Conservation (phyloP, 495 filamentous ascomycete species). For the Trichoderma reesei region DNA sequence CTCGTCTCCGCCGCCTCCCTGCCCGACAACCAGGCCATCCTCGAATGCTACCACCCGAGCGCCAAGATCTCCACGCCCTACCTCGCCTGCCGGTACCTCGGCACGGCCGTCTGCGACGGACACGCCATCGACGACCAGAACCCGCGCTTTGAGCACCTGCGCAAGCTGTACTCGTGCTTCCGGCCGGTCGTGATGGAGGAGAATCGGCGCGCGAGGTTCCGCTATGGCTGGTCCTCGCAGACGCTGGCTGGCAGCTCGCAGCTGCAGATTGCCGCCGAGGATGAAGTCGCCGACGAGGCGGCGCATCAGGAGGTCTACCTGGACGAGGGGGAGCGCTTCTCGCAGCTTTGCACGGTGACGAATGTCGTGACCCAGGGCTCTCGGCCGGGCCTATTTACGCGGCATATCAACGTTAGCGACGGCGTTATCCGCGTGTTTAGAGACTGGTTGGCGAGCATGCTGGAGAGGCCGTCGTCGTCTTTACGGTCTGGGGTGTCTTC, state of each 20-base stretch:
- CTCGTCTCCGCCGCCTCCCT: slow-evolving; percentile 47
- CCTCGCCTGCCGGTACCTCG: slow-evolving; percentile 58
- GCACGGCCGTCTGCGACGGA: slow-evolving; percentile 29
- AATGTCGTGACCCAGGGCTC: slow-evolving; percentile 60
- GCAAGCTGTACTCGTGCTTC: slow-evolving; percentile 44
- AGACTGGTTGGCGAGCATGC: slow-evolving; percentile 51
- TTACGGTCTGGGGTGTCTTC: background rate
- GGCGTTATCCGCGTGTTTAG: slow-evolving; percentile 57
- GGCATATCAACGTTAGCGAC: slow-evolving; percentile 52
- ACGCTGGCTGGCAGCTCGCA: slow-evolving; percentile 17
- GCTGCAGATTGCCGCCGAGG: slow-evolving; percentile 12
- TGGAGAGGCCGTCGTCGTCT: slow-evolving; percentile 14
- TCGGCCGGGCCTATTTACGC: slow-evolving; percentile 45
- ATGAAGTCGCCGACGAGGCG: slow-evolving; percentile 20
- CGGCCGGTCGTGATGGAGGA: slow-evolving; percentile 44
- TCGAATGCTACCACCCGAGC: slow-evolving; percentile 69
- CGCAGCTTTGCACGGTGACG: slow-evolving; percentile 56
- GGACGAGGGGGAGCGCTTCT: slow-evolving; percentile 58
- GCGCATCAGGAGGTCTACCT: slow-evolving; percentile 52
- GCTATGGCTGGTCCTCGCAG: slow-evolving; percentile 18
- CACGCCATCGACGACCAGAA: slow-evolving; percentile 11
- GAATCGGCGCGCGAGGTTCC: slow-evolving; percentile 25
- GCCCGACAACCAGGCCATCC: slow-evolving; percentile 52
- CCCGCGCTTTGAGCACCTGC: slow-evolving; percentile 21
- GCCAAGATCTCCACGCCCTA: slow-evolving; percentile 59